Conservation (phyloP, 805 yeast genomes). For the Saccharomyces kudriavzevii region DNA sequence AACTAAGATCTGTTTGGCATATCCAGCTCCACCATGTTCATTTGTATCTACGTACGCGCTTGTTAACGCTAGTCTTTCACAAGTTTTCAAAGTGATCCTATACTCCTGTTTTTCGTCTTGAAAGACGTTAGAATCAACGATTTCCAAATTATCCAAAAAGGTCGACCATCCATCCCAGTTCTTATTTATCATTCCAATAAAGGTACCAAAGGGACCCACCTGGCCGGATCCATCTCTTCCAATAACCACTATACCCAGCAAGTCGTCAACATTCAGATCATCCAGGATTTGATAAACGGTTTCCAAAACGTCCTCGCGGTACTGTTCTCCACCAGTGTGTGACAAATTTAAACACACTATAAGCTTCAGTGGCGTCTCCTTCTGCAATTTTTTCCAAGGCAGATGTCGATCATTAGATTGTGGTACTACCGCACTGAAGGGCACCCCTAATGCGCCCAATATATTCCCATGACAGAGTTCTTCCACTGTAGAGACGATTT, state of each 20-base stretch:
- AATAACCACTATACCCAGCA: constrained; percentile 40
- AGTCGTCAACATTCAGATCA: constrained; percentile 33
- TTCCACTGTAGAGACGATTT: constrained; percentile 27
- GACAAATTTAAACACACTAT: constrained; percentile 36
- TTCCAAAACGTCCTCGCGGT: constrained; percentile 19
- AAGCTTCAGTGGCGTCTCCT: constrained; percentile 32
- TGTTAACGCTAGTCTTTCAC: constrained; percentile 15
- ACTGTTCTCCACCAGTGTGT: constrained; percentile 20
- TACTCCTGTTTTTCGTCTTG: constrained; percentile 11
- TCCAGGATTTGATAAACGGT: constrained; percentile 25
- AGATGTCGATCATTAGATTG: neutral
- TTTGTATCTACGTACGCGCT: neutral
- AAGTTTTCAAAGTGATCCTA: constrained; percentile 17
- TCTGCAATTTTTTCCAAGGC: constrained; percentile 15
- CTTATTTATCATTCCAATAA: constrained; percentile 38
- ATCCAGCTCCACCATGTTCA: neutral
- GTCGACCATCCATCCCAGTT: constrained; percentile 45
- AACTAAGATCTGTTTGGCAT: neutral
- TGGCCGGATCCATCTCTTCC: constrained; percentile 39
- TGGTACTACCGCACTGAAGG: constrained; percentile 26
- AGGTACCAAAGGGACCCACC: constrained; percentile 33
- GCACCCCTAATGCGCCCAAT: constrained; percentile 21
- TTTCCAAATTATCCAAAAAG: constrained; percentile 33
- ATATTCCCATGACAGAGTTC: constrained; percentile 34
- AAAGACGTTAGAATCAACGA: constrained; percentile 16